phyloP scores from a whole-genome alignment of 495 filamentous ascomycete genomes.

The Talaromyces borbonicus region DNA sequence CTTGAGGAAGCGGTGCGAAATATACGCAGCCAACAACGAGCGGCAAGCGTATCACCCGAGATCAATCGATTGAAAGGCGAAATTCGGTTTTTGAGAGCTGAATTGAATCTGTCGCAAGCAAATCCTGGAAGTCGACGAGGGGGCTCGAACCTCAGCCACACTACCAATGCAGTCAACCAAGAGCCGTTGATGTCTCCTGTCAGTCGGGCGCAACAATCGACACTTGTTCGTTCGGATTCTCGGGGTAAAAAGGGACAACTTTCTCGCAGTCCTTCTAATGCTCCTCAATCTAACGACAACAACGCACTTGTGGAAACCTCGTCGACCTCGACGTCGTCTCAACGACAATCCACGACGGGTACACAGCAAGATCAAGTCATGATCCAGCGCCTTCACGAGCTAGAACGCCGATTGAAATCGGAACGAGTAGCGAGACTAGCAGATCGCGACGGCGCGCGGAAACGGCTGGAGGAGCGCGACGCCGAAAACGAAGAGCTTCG shows the following conservation, averaged over 20 bases:
- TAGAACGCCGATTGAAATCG: constrained; percentile 80
- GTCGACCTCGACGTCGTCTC: neutral
- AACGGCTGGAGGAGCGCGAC: constrained; percentile 74
- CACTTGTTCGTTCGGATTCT: constrained; percentile 12
- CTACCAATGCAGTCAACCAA: constrained; percentile 11
- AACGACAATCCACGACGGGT: constrained; percentile 16
- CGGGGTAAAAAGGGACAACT: constrained; percentile 7
- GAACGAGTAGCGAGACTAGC: constrained; percentile 81
- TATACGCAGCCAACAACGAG: constrained; percentile 29
- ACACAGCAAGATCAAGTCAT: constrained; percentile 54
- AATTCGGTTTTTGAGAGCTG: constrained; percentile 73
- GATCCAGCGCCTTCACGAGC: constrained; percentile 72
- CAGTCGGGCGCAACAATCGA: constrained; percentile 23
- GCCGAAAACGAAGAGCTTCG: constrained; percentile 66
- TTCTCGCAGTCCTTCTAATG: constrained; percentile 24
- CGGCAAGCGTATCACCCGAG: constrained; percentile 45
- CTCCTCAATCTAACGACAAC: constrained; percentile 28
- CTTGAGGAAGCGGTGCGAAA: constrained; percentile 63
- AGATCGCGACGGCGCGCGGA: constrained; percentile 73
- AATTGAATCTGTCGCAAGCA: constrained; percentile 61
- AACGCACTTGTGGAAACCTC: constrained; percentile 23
- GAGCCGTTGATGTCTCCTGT: constrained; percentile 15
- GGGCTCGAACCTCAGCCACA: constrained; percentile 17
- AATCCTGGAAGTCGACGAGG: constrained; percentile 25
- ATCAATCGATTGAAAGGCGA: constrained; percentile 64